A percentile compares a stretch with the other conserved stretches of the same genome.
These are phyloP conservation scores for Gloeopeniophorella convolvens DNA, from an alignment of 768 basidiomycete species.

Conservation along the genomic window DNA sequence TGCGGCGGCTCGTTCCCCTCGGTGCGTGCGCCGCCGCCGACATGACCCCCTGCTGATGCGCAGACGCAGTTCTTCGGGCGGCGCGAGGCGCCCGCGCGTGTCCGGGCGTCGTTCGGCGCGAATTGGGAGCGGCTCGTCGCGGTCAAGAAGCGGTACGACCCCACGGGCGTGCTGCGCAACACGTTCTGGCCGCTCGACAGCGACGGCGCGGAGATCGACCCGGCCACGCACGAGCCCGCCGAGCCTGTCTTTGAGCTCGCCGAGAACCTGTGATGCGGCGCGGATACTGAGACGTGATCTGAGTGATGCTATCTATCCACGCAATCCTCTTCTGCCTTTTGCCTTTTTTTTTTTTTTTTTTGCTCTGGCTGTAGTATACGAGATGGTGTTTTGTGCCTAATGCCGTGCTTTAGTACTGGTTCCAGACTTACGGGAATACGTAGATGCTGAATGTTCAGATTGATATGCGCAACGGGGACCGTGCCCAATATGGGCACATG, in stretches of 20 bases:
- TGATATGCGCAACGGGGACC: no score
- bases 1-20: constrained; percentile 81
- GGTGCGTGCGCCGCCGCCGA: constrained; percentile 32
- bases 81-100: constrained; percentile 55
- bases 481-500: no score
- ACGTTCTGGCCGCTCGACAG: constrained; percentile 75
- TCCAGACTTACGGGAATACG: no score
- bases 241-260: constrained; percentile 35
- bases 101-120: constrained; percentile 61
- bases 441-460: no score
- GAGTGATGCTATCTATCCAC: no score
- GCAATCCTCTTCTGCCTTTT: no score
- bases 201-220: constrained; percentile 46
- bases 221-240: constrained; percentile 56
- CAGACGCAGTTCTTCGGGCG: constrained; percentile 63
- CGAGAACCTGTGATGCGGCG: no score
- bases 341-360: no score
- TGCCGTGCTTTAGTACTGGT: no score
- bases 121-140: constrained; percentile 67
- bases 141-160: constrained; percentile 75
- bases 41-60: background rate
- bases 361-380: no score
- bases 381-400: no score
- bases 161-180: constrained; percentile 66
- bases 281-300: no score